phyloP scores from a whole-genome alignment of 2,329 filamentous ascomycete species.

The Atkinsonella texensis region DNA sequence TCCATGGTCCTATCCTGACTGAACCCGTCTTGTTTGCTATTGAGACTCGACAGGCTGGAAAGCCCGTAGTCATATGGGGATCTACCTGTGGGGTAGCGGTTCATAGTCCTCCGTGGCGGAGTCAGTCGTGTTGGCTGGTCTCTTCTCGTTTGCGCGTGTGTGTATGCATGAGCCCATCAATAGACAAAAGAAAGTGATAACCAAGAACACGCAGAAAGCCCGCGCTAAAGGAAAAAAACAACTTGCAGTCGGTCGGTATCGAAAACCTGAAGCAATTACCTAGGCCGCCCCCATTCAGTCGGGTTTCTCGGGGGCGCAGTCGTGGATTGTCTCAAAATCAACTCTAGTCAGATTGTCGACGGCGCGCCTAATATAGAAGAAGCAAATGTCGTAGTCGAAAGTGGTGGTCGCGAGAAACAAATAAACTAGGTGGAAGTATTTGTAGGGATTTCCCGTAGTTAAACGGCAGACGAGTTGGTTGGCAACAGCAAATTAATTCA shows the following conservation, averaged over 20 bases:
- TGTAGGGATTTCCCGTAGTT: neutral
- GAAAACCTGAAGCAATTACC: neutral
- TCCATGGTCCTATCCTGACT: slow-evolving; percentile 34
- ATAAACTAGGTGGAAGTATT: neutral
- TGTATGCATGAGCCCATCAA: slow-evolving; percentile 14
- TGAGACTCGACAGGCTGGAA: slow-evolving; percentile 23
- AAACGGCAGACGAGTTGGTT: neutral
- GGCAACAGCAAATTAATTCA: neutral
- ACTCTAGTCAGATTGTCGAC: neutral
- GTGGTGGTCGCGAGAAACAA: neutral
- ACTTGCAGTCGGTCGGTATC: neutral
- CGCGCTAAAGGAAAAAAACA: neutral
- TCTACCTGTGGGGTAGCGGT: slow-evolving; percentile 24
- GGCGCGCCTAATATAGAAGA: neutral
- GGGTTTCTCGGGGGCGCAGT: neutral
- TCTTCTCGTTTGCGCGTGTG: slow-evolving; percentile 7
- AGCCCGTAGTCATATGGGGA: slow-evolving; percentile 24
- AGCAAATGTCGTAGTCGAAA: neutral
- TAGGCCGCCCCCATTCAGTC: slow-evolving; percentile 4
- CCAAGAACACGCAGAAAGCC: neutral
- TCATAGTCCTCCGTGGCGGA: slow-evolving; percentile 19
- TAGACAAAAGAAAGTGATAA: neutral
- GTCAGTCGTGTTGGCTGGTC: neutral
- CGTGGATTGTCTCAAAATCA: neutral
- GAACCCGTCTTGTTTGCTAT: slow-evolving; percentile 43